These are phyloP conservation scores for Taiozyma sp. DNA, from an alignment of 1,139 yeast genomes.

Conservation along the genomic window DNA sequence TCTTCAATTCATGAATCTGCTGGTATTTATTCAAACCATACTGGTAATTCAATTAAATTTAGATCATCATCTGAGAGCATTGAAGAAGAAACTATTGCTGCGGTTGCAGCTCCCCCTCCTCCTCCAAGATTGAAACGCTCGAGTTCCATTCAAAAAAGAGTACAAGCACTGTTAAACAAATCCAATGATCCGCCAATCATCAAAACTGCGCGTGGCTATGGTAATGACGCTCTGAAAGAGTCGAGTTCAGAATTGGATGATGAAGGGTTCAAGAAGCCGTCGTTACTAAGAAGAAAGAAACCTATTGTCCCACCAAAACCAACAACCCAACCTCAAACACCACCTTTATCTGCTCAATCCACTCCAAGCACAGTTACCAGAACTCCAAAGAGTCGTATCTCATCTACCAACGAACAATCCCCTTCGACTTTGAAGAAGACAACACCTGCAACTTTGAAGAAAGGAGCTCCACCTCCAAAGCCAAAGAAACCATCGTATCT, in stretches of 20 bases:
- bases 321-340: conserved; percentile 12
- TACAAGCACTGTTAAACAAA: conserved; percentile 50
- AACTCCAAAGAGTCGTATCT: conserved; percentile 9
- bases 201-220: conserved; percentile 72
- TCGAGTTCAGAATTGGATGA: conserved; percentile 7
- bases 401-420: conserved; percentile 1
- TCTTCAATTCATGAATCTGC: conserved; percentile 22
- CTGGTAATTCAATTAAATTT: conserved; percentile 11
- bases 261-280: conserved; percentile 24
- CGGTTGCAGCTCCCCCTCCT: conserved; percentile 18
- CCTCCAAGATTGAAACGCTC: conserved; percentile 27
- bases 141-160: conserved; percentile 59
- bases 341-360: conserved; percentile 24
- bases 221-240: conserved; percentile 31
- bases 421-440: conserved; percentile 16
- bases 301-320: conserved; percentile 12
- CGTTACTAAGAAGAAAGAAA: conserved; percentile 8
- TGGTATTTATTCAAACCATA: conserved; percentile 10
- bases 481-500: conserved; percentile 56
- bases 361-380: conserved; percentile 27
- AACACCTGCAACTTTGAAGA: not conserved
- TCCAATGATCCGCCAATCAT: conserved; percentile 41
- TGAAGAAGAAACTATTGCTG: conserved; percentile 14
- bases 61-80: conserved; percentile 21
- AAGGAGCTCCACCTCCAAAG: conserved; percentile 47